Evolutionary conservation across 257 asterid species (phyloP).

Genomic region (Pogostemon cablin): DNA sequence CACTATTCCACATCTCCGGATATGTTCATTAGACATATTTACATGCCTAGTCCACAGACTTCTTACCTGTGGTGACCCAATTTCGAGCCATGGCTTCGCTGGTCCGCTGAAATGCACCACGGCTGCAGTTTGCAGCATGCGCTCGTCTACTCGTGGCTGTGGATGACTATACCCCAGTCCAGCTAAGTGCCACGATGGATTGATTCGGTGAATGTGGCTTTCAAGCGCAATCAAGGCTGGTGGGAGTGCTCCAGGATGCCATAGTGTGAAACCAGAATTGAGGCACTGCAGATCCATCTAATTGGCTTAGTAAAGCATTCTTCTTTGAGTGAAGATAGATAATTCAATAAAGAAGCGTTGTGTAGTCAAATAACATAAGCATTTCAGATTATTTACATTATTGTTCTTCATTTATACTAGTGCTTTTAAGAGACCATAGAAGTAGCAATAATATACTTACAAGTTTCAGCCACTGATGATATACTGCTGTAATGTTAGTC

Average conservation of each 20-base stretch:
- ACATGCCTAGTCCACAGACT: constrained; percentile 69
- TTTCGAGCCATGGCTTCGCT: constrained; percentile 92
- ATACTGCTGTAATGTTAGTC: constrained; percentile 62
- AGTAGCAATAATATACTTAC: constrained; percentile 48
- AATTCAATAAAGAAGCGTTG: not conserved
- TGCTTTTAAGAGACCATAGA: no score
- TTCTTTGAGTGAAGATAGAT: not conserved
- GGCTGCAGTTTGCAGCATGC: constrained; percentile 50
- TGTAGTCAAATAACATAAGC: not conserved
- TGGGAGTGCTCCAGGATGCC: constrained; percentile 85
- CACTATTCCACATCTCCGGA: constrained; percentile 58
- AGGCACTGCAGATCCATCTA: constrained; percentile 50
- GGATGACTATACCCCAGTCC: constrained; percentile 67
- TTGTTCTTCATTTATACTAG: no score
- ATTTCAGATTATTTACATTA: not conserved
- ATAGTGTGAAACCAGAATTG: constrained; percentile 57
- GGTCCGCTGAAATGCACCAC: constrained; percentile 93
- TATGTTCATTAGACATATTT: constrained; percentile 61
- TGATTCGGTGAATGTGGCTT: constrained; percentile 62
- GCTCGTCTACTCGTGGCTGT: constrained; percentile 42
- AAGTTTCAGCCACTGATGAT: constrained; percentile 86
- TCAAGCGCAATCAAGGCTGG: constrained; percentile 85
- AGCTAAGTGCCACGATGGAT: constrained; percentile 72
- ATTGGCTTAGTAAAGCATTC: not conserved
- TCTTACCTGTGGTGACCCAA: constrained; percentile 57